Evolutionary conservation across 495 filamentous ascomycete genomes (phyloP).

Genomic region (Apiosordaria backusii): DNA sequence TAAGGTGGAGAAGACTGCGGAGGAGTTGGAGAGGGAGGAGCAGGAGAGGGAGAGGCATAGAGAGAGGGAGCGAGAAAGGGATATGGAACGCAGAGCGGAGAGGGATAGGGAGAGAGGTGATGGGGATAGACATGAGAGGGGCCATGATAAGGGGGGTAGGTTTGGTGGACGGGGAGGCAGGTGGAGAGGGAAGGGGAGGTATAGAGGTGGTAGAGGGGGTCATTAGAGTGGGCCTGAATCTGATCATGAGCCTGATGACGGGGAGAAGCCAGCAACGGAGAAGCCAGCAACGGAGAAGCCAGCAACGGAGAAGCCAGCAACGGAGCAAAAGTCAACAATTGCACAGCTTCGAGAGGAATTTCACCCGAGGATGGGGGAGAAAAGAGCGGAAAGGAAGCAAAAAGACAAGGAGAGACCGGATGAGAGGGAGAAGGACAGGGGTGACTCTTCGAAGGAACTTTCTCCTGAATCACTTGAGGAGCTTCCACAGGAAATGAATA

Average conservation of each 20-base stretch:
- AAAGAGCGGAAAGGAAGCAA: no score
- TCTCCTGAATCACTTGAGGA: no score
- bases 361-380: no score
- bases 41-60: constrained; percentile 14
- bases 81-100: constrained; percentile 21
- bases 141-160: constrained; percentile 31
- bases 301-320: not conserved
- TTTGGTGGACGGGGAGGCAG: constrained; percentile 21
- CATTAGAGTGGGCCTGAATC: constrained; percentile 3
- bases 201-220: constrained; percentile 4
- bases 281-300: not conserved
- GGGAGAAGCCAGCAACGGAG: not conserved
- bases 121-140: constrained; percentile 26
- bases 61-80: constrained; percentile 32
- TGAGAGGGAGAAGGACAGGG: no score
- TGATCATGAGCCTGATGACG: not conserved
- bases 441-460: no score
- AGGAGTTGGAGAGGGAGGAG: constrained; percentile 7
- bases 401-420: no score
- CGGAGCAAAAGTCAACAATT: no score
- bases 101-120: constrained; percentile 34
- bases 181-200: constrained; percentile 15
- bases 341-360: no score
- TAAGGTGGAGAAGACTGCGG: constrained; percentile 50
- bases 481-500: no score